These are phyloP conservation scores for Tillandsia fasciculata DNA, from an alignment of 176 grass and related monocot genomes.

Conservation along the genomic window DNA sequence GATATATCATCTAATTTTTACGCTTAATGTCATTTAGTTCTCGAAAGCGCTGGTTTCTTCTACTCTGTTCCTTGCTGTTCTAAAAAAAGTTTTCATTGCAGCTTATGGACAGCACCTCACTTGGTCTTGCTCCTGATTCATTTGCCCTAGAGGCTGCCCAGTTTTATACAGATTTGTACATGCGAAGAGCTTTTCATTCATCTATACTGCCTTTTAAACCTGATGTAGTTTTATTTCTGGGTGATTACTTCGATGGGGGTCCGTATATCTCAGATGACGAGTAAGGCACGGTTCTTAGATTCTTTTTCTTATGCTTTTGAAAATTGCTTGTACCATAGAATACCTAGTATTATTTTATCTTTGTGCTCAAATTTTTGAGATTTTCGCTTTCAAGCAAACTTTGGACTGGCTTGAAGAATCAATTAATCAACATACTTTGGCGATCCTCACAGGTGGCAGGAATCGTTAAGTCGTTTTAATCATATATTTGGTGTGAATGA, in stretches of 20 bases:
- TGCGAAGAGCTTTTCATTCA: conserved; percentile 86
- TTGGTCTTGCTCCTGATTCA: conserved; percentile 51
- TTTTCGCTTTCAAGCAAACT: not conserved
- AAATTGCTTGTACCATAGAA: not conserved
- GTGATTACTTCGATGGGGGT: conserved; percentile 81
- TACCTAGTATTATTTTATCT: conserved; percentile 1
- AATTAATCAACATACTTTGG: not conserved
- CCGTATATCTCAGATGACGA: conserved; percentile 77
- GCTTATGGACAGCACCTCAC: conserved; percentile 91
- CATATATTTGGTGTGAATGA: conserved; percentile 83
- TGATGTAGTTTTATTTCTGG: conserved; percentile 72
- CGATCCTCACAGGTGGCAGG: conserved; percentile 59
- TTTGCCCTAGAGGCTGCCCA: conserved; percentile 56
- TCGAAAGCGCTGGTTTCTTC: not conserved
- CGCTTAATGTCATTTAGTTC: not conserved
- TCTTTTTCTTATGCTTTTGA: conserved; percentile 19
- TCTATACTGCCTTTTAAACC: conserved; percentile 64
- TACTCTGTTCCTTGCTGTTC: conserved; percentile 2
- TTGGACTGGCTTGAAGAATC: no score
- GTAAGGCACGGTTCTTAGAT: conserved; percentile 73
- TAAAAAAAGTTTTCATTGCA: conserved; percentile 29
- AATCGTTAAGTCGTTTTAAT: conserved; percentile 76
- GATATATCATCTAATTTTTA: not conserved
- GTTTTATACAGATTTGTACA: conserved; percentile 92
- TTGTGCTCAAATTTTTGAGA: not conserved